Conservation (phyloP, 2,329 filamentous ascomycete genomes). For the Claviceps sp. region DNA sequence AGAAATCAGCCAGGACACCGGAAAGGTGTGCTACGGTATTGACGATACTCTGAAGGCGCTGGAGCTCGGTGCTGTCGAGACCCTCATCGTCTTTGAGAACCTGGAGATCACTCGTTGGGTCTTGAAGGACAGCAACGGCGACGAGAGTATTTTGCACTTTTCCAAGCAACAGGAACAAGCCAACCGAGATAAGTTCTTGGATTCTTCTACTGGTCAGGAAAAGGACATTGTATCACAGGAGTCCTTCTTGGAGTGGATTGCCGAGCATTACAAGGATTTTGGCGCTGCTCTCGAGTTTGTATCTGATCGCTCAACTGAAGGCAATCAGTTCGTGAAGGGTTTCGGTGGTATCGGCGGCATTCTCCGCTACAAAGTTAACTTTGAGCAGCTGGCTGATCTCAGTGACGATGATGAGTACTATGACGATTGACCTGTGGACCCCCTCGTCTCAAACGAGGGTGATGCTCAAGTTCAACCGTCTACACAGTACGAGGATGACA, state of each 20-base stretch:
- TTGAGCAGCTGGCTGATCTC: constrained; percentile 91
- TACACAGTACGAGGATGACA: constrained; percentile 29
- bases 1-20: constrained; percentile 95
- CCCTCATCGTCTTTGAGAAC: constrained; percentile 92
- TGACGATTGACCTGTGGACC: constrained; percentile 78
- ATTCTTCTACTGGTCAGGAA: constrained; percentile 89
- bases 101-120: constrained; percentile 87
- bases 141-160: constrained; percentile 68
- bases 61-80: constrained; percentile 90
- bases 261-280: constrained; percentile 96
- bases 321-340: constrained; percentile 99
- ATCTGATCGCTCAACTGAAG: constrained; percentile 91
- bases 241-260: constrained; percentile 98
- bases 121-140: constrained; percentile 65
- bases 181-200: constrained; percentile 77
- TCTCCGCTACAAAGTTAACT: constrained; percentile 99
- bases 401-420: constrained; percentile 96
- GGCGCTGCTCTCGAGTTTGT: constrained; percentile 94
- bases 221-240: constrained; percentile 86
- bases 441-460: constrained; percentile 83
- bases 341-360: constrained; percentile 97
- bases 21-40: constrained; percentile 94
- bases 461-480: constrained; percentile 47
- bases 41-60: constrained; percentile 95
- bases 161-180: constrained; percentile 62